Base-by-base conservation (phyloP, 257 asterid genomes). In the Ehretia macrophylla region DNA sequence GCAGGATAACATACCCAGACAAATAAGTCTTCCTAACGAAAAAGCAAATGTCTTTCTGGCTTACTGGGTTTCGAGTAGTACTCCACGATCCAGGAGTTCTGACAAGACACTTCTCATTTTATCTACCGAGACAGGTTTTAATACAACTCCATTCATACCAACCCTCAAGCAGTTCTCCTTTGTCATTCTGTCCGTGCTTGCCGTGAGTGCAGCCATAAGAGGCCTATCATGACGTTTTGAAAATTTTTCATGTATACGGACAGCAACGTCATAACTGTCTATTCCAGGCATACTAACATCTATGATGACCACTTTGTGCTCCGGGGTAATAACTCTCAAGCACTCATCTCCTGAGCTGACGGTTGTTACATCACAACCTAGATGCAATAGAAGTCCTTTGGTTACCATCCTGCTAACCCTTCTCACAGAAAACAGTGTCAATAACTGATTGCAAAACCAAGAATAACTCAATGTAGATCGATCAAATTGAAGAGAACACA, bases 321-420 rank as follows among this genome's bases (percentile, higher is more conserved):
- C 99, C 1, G 62, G 72, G n/a, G 69, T 64, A 18, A 83, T 73
- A 10, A 68, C 77, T 76, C 85, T 72, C 20, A 85, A 62, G 65
- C 99, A 89, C 74, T 93, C 99, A 0, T 93, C 99, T 17, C 80
- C 86, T 0, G 97, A 78, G 38, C 76, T 61, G 61, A 80, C 88
- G 4, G 90, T 80, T 47, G 81, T 59, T 51, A 89, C 99, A 54
- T 89, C 94, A 62, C 96, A 93, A 32, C 99, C 96, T 16, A 89
- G 81, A 86, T 85, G 97, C 53, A 79, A 65, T 1, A 93, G 88
- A 47, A 93, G 94, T 59, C 90, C 91, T 84, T 77, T 84, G 53
- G 99, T 89, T 53, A 74, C 96, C 87, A 70, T 83, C 60, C 95
- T 88, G 39, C 97, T 90, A 59, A 89, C 85, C 73, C 99, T 93